phyloP scores from a whole-genome alignment of 495 filamentous ascomycete genomes.

The Amniculicola lignicola region DNA sequence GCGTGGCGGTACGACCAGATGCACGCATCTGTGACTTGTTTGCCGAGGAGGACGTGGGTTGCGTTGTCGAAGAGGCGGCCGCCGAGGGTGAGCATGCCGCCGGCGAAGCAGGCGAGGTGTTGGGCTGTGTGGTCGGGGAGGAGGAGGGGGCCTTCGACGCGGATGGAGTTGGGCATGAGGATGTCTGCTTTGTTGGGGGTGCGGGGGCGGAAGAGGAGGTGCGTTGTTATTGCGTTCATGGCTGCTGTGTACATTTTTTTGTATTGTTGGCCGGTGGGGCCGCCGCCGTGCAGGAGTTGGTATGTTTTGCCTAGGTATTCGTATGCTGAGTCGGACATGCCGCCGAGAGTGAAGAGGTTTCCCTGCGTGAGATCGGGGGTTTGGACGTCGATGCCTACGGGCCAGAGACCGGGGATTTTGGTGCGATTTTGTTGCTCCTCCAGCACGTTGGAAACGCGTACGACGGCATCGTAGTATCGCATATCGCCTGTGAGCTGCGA shows the following conservation, averaged over 20 bases:
- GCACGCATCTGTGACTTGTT: slow-evolving; percentile 56
- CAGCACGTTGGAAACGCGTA: slow-evolving; percentile 35
- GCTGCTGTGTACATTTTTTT: slow-evolving; percentile 45
- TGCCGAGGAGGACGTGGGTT: slow-evolving; percentile 52
- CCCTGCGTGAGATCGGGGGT: slow-evolving; percentile 44
- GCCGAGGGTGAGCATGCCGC: slow-evolving; percentile 38
- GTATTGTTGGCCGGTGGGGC: slow-evolving; percentile 41
- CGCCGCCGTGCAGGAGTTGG: slow-evolving; percentile 36
- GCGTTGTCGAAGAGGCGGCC: slow-evolving; percentile 32
- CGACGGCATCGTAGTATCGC: slow-evolving; percentile 41
- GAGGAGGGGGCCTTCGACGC: slow-evolving; percentile 22
- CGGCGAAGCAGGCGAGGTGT: slow-evolving; percentile 38
- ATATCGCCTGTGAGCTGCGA: slow-evolving; percentile 41
- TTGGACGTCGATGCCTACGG: slow-evolving; percentile 39
- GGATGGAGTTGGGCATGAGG: slow-evolving; percentile 41
- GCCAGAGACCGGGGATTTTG: slow-evolving; percentile 42
- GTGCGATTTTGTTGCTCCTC: slow-evolving; percentile 40
- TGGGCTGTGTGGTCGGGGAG: slow-evolving; percentile 41
- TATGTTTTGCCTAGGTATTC: slow-evolving; percentile 42
- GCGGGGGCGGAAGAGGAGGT: slow-evolving; percentile 50
- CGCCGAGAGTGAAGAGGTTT: slow-evolving; percentile 39
- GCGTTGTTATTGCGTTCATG: slow-evolving; percentile 37
- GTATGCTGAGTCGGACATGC: slow-evolving; percentile 42
- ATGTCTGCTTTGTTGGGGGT: slow-evolving; percentile 42
- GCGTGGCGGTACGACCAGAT: slow-evolving; percentile 58